Evolutionary conservation across 495 filamentous ascomycete genomes (phyloP).

Genomic region (Aspergillus sclerotioniger): DNA sequence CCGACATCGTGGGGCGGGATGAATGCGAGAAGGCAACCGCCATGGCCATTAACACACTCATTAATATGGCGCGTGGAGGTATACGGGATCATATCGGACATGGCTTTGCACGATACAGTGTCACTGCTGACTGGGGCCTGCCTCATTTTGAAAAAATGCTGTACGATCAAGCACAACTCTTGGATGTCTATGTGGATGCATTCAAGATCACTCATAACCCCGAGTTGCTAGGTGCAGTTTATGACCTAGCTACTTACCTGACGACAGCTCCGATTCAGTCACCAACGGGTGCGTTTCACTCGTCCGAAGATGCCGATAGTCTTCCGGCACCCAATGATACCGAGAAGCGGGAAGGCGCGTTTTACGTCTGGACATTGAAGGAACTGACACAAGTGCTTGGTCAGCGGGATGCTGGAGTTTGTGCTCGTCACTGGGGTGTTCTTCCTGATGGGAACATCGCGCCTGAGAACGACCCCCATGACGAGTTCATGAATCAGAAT

Average conservation of each 20-base stretch:
- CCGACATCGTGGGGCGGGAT: conserved; percentile 79
- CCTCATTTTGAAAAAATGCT: conserved; percentile 99
- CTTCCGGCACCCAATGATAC: conserved; percentile 68
- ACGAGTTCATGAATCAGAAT: conserved; percentile 85
- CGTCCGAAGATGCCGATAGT: conserved; percentile 93
- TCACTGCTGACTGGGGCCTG: conserved; percentile 85
- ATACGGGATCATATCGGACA: conserved; percentile 91
- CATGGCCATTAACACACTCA: conserved; percentile 82
- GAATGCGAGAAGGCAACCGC: conserved; percentile 71
- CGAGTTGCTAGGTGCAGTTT: conserved; percentile 75
- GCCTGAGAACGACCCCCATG: conserved; percentile 80
- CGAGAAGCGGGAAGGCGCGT: conserved; percentile 90
- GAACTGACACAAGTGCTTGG: conserved; percentile 81
- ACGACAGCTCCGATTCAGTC: conserved; percentile 62
- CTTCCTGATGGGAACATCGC: conserved; percentile 84
- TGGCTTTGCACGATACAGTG: conserved; percentile 87
- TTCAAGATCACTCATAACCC: conserved; percentile 69
- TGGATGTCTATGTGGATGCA: conserved; percentile 84
- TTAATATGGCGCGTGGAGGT: conserved; percentile 79
- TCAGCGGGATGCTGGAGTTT: conserved; percentile 65
- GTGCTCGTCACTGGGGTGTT: conserved; percentile 83
- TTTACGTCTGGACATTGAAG: conserved; percentile 90
- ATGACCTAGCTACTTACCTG: conserved; percentile 82
- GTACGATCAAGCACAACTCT: conserved; percentile 86
- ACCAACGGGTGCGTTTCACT: conserved; percentile 74